These are phyloP conservation scores for Candida sanyiensis DNA, from an alignment of 805 yeast species.

Conservation along the genomic window DNA sequence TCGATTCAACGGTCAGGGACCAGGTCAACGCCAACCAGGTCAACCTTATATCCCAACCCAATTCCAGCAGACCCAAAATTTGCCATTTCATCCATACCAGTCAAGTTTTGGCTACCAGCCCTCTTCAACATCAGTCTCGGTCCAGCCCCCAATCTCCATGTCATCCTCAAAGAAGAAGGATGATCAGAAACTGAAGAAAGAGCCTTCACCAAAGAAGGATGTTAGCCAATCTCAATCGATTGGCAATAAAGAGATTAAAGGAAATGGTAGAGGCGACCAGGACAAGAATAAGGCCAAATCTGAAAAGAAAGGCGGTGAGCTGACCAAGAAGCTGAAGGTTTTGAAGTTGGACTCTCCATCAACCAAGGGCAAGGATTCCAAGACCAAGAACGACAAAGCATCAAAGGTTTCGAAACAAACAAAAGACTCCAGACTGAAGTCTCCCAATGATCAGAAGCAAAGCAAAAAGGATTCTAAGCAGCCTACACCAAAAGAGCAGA, in stretches of 20 bases:
- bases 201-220: conserved; percentile 2
- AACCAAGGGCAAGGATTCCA: conserved; percentile 1
- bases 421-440: no score
- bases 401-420: no score
- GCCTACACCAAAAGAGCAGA: neutral
- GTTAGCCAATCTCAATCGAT: conserved; percentile 3
- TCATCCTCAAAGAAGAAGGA: neutral
- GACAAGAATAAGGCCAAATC: neutral
- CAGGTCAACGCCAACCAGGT: no score
- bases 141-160: neutral
- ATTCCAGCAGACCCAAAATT: neutral
- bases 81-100: neutral
- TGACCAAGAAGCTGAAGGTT: neutral
- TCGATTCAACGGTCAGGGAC: no score
- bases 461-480: neutral
- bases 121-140: neutral
- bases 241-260: neutral
- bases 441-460: neutral
- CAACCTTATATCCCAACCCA: no score
- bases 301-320: neutral
- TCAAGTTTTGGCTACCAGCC: neutral
- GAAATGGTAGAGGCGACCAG: neutral
- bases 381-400: conserved; percentile 2
- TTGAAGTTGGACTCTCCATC: neutral
- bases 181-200: conserved; percentile 1